Conservation (phyloP, 2,329 filamentous ascomycete species). For the Aspergillus ochraceus region DNA sequence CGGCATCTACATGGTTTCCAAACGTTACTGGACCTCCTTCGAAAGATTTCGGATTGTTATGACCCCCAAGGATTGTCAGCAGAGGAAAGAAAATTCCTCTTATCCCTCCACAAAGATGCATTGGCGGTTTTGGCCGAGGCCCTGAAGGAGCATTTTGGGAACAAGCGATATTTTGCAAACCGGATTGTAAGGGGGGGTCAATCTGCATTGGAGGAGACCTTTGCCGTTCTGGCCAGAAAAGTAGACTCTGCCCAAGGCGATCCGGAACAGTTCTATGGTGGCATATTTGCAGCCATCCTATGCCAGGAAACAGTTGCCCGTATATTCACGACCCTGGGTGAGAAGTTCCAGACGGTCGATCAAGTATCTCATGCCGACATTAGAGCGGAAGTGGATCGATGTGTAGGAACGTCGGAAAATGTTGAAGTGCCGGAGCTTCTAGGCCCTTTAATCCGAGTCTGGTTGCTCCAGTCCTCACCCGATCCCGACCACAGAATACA, state of each 20-base stretch:
- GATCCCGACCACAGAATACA: constrained; percentile 28
- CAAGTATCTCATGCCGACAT: constrained; percentile 23
- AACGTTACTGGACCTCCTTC: constrained; percentile 66
- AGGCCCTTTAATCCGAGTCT: constrained; percentile 45
- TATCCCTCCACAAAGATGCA: constrained; percentile 62
- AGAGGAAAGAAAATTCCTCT: constrained; percentile 64
- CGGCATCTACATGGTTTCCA: constrained; percentile 78
- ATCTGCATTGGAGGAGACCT: constrained; percentile 70
- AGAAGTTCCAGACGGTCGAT: constrained; percentile 23
- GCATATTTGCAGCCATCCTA: constrained; percentile 76
- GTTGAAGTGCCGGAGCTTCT: constrained; percentile 44
- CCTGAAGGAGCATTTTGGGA: constrained; percentile 78
- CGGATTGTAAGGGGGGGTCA: constrained; percentile 76
- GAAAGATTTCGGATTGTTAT: constrained; percentile 73
- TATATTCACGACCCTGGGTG: constrained; percentile 56
- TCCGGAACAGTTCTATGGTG: constrained; percentile 78
- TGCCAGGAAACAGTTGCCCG: constrained; percentile 73
- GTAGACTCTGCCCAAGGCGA: constrained; percentile 49
- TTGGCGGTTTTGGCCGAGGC: constrained; percentile 68
- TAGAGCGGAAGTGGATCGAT: constrained; percentile 33
- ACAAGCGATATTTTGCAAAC: constrained; percentile 80
- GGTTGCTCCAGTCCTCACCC: constrained; percentile 60
- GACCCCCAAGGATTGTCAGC: constrained; percentile 60
- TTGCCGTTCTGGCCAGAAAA: constrained; percentile 65
- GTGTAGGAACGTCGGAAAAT: constrained; percentile 42